A percentile compares a stretch with the other conserved stretches of the same genome.
phyloP scores from a whole-genome alignment of 345 rosid genomes.

The Citropsis articulata region DNA sequence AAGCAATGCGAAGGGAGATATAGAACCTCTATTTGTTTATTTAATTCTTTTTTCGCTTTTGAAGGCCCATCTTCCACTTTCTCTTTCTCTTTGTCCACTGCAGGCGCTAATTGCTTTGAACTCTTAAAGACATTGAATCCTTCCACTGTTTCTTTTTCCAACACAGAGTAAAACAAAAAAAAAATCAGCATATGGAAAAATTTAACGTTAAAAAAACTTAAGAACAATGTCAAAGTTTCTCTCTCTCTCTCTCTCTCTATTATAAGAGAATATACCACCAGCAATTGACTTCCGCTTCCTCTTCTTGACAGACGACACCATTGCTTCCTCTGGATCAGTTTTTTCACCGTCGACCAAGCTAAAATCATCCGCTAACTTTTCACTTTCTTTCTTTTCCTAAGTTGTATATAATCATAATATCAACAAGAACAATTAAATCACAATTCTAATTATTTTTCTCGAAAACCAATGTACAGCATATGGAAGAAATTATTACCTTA shows the following conservation, averaged over 20 bases:
- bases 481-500: conserved; percentile 35
- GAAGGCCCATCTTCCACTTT: conserved; percentile 25
- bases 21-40: conserved; percentile 66
- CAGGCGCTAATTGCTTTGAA: conserved; percentile 34
- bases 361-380: conserved; percentile 27
- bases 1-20: not conserved
- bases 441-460: not conserved
- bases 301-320: conserved; percentile 38
- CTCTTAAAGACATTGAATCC: conserved; percentile 76
- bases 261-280: conserved; percentile 37
- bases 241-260: too few relatives aligned
- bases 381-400: conserved; percentile 41
- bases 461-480: not conserved
- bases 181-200: not conserved
- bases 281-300: conserved; percentile 53
- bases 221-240: not conserved
- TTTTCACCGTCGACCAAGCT: conserved; percentile 39
- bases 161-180: not conserved
- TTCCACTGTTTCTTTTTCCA: conserved; percentile 50
- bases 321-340: conserved; percentile 27
- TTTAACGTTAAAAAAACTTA: not conserved
- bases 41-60: conserved; percentile 49
- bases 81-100: conserved; percentile 22
- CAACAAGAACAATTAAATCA: not conserved
- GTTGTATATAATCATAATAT: not conserved